Evolutionary conservation across 176 grass and related monocot species (phyloP), one percentile per base, ranked within the genome.

Genomic region (Typha latifolia): DNA sequence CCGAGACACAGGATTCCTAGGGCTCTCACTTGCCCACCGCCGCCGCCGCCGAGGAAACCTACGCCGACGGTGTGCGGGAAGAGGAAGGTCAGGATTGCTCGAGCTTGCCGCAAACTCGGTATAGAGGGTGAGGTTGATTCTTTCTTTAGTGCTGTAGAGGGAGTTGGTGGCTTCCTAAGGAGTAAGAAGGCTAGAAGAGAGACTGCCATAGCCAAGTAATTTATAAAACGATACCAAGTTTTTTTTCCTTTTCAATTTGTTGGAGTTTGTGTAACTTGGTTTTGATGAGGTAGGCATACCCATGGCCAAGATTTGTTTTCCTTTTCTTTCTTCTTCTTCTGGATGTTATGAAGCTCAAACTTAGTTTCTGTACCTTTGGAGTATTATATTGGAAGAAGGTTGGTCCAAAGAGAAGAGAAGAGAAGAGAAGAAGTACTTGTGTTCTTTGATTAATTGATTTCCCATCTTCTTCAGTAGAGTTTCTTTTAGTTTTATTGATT

Each of bases 41-140:
- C 74, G 43, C 29, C 74, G 43, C 32, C 74, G 20, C 49, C 62
- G 5, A 49, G 66, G 26, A 77, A 53, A 16, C 64, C 32, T 23
- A 59, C 34, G n/a, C 34, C 26, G 37, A 18, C 52, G 56, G 48
- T 53, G 32, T 69, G 43, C 26, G 48, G 19, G 21, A 76, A 67
- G 63, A 76, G 63, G 63, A 77, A 61, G 32, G 64, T 10, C 22
- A 66, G 62, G 43, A 68, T 59, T 20, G 74, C 47, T 12, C 12
- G 53, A 48, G 48, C 12, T 14, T 16, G 64, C 51, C 26, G 19
- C 26, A 2, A 4, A 10, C 16, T 77, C 47, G 48, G 49, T 11
- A 10, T 77, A 48, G 63, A 68, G 5, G 74, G 47, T 12, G 62
- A 77, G 74, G 31, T 77, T 16, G 31, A 47, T 49, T 77, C 74